Evolutionary conservation across 495 filamentous ascomycete genomes (phyloP).

Genomic region (Monascus purpureus): DNA sequence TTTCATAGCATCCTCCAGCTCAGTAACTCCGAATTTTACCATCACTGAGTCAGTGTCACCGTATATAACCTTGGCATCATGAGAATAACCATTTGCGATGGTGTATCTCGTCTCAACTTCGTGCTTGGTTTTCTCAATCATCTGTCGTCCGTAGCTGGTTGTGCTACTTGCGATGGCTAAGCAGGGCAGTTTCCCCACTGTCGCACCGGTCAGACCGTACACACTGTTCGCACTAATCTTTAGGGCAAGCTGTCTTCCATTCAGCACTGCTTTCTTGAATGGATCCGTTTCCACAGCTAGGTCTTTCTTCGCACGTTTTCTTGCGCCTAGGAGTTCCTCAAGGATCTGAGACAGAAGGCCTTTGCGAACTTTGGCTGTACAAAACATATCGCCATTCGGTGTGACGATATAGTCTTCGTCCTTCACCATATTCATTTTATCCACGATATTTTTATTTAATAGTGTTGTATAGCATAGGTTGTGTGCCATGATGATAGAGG

Average conservation of each 20-base stretch:
- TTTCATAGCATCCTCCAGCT: conserved; percentile 81
- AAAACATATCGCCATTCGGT: conserved; percentile 87
- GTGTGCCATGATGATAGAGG: conserved; percentile 97
- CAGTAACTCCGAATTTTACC: conserved; percentile 91
- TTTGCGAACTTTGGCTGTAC: conserved; percentile 76
- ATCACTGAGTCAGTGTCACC: conserved; percentile 99
- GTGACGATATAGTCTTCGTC: conserved; percentile 95
- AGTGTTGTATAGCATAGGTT: conserved; percentile 98
- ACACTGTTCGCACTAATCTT: conserved; percentile 98
- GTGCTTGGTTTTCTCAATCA: conserved; percentile 94
- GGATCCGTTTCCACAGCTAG: conserved; percentile 82
- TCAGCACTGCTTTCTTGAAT: conserved; percentile 94
- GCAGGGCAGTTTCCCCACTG: conserved; percentile 90
- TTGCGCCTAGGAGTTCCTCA: conserved; percentile 73
- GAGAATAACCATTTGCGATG: conserved; percentile 83
- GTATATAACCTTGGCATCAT: conserved; percentile 94
- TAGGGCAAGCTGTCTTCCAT: conserved; percentile 90
- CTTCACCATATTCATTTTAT: conserved; percentile 57
- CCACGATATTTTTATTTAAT: conserved; percentile 64
- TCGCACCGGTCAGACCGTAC: conserved; percentile 93
- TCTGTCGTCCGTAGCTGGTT: conserved; percentile 87
- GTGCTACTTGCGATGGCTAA: conserved; percentile 91
- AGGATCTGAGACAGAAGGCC: conserved; percentile 89
- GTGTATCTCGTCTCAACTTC: conserved; percentile 84
- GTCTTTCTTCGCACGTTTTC: conserved; percentile 89